Conservation (phyloP, 2,329 filamentous ascomycete species). For the Fusarium sp. region DNA sequence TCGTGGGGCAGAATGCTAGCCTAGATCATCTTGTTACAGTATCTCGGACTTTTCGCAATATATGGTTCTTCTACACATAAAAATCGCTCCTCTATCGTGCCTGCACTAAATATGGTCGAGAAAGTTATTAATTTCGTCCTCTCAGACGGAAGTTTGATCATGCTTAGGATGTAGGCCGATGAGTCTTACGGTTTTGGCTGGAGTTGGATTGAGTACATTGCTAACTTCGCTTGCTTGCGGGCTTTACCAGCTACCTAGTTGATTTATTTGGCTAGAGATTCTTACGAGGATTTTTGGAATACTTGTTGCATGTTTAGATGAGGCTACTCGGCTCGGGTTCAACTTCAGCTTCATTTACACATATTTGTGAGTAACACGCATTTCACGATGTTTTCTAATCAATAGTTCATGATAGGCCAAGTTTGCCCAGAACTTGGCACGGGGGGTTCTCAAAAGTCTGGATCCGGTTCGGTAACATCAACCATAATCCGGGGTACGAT, state of each 20-base stretch:
- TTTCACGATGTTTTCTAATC: not conserved
- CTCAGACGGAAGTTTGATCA: not conserved
- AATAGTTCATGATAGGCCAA: slow-evolving; percentile 7
- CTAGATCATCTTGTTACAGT: slow-evolving; percentile 5
- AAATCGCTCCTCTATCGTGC: not conserved
- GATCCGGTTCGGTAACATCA: slow-evolving; percentile 36
- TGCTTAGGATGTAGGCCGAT: not conserved
- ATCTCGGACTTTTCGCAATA: slow-evolving; percentile 1
- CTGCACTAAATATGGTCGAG: not conserved
- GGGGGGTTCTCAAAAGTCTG: slow-evolving; percentile 1
- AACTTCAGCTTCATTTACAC: not conserved
- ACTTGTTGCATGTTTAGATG: not conserved
- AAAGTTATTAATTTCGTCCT: fast-evolving
- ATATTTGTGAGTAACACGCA: not conserved
- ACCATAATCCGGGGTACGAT: slow-evolving; percentile 22
- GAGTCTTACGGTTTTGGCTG: not conserved
- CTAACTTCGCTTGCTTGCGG: no score
- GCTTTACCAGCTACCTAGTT: no score
- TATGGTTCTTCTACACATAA: not conserved
- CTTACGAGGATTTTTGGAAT: not conserved
- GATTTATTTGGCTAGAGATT: no score
- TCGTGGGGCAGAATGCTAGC: not conserved
- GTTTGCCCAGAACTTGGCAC: slow-evolving; percentile 9
- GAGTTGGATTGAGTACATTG: no score
- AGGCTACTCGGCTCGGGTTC: not conserved